Conservation (phyloP, 2,329 filamentous ascomycete genomes). For the Mycocentrospora acerina region DNA sequence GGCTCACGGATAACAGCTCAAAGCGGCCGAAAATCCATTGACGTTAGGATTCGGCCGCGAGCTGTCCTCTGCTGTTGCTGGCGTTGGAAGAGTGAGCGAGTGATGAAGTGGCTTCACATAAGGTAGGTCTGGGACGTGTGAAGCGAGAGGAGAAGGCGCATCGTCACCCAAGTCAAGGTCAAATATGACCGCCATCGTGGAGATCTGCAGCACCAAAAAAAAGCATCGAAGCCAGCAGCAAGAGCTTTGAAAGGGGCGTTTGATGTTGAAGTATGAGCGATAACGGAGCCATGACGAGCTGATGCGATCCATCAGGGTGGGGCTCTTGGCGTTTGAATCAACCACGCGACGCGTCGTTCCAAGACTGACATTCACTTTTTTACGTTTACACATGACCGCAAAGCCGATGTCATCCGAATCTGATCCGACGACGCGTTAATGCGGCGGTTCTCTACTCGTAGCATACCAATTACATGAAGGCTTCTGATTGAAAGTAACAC, state of each 20-base stretch:
- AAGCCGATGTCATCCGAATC: too few relatives aligned
- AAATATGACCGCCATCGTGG: constrained; percentile 48
- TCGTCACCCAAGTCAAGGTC: constrained; percentile 49
- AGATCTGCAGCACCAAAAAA: constrained; percentile 9
- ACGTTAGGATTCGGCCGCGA: constrained; percentile 52
- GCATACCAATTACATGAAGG: too few relatives aligned
- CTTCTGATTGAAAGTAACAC: too few relatives aligned
- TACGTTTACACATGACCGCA: too few relatives aligned
- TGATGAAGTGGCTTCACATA: constrained; percentile 32
- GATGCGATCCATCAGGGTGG: neutral
- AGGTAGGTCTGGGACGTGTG: constrained; percentile 21
- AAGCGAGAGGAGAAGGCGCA: constrained; percentile 21
- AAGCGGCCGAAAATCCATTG: constrained; percentile 61
- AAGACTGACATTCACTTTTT: too few relatives aligned
- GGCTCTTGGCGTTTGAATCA: too few relatives aligned
- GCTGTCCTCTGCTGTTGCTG: constrained; percentile 26
- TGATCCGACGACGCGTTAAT: too few relatives aligned
- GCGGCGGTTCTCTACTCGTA: too few relatives aligned
- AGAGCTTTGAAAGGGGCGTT: constrained; percentile 4
- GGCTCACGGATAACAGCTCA: constrained; percentile 70
- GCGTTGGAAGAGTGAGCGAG: constrained; percentile 17
- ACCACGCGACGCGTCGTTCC: too few relatives aligned
- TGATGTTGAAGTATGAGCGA: constrained; percentile 12
- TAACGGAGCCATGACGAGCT: constrained; percentile 21
- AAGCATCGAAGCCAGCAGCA: constrained; percentile 33